A percentile compares a stretch with the other conserved stretches of the same genome.
Evolutionary conservation across 2,329 filamentous ascomycete species (phyloP).

Genomic region (Apiospora saccharicola): DNA sequence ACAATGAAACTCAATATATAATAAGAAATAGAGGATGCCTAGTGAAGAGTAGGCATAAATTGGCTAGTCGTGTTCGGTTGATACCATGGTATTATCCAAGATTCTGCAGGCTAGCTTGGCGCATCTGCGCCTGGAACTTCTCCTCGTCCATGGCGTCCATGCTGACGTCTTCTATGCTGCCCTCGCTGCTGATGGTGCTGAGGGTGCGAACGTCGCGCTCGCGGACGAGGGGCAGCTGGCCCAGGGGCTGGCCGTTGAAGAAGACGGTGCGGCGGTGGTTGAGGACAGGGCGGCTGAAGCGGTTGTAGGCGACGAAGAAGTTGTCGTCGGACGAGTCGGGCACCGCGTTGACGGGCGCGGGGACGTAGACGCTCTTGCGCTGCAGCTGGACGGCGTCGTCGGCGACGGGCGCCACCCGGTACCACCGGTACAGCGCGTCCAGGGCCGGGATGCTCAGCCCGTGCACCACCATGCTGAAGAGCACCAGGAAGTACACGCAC

Average conservation of each 20-base stretch:
- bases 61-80: too few relatives aligned
- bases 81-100: background rate
- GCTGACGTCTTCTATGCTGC: background rate
- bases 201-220: background rate
- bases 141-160: constrained; percentile 1
- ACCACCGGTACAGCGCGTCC: constrained; percentile 46
- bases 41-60: too few relatives aligned
- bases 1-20: too few relatives aligned
- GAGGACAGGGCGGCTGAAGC: constrained; percentile 48
- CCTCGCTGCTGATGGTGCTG: background rate
- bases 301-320: constrained; percentile 53
- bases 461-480: constrained; percentile 51
- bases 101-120: background rate
- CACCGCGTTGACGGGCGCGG: constrained; percentile 46
- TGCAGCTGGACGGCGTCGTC: constrained; percentile 50
- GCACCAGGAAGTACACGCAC: constrained; percentile 28
- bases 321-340: constrained; percentile 42
- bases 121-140: constrained; percentile 9
- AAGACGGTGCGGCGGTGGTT: constrained; percentile 19
- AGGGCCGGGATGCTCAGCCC: constrained; percentile 54
- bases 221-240: constrained; percentile 18
- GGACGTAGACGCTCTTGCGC: constrained; percentile 44
- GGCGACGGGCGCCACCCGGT: constrained; percentile 48
- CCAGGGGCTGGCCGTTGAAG: background rate
- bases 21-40: too few relatives aligned